Base-by-base conservation (phyloP, 192 early-diverging fungal species). In the Entomortierella beljakovae region DNA sequence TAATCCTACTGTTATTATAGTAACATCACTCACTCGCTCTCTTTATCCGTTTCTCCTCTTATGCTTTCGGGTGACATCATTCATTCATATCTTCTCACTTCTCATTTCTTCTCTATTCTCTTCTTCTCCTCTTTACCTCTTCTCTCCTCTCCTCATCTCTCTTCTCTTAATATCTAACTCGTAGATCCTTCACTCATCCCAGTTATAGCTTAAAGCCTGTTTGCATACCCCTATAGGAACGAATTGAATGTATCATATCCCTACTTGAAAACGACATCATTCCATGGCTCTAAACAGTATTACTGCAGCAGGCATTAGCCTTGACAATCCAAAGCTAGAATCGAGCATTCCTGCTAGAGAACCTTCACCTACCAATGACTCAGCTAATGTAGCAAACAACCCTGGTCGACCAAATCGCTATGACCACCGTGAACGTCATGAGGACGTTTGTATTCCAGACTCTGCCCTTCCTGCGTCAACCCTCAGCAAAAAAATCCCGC, bases 331-430 rank as follows among this genome's bases (percentile, higher is more conserved):
- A n/a, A n/a, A n/a, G n/a, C n/a, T n/a, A n/a, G n/a, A n/a, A n/a
- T n/a, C n/a, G n/a, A n/a, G n/a, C n/a, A n/a, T n/a, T n/a, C n/a
- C 62, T 7, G 46, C 23, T 15, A 20, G 56, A n/a, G 46, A 69
- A 23, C 60, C 62, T 33, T 64, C 67, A 33, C n/a, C n/a, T n/a
- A n/a, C n/a, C n/a, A n/a, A 68, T 8, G 67, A 68, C 31, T 70
- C 53, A 40, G 61, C 75, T 11, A 79, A 68, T 23, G 70, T 79
- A 52, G 75, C 69, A 31, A 37, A 11, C 3, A 31, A 32, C 35
- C 64, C 75, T 4, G 68, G 75, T n/a, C 67, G 70, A 25, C 75
- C 75, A 9, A 42, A 79, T 26, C 75, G 70, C 38, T 79, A 79
- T 26, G 53, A 79, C 50, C 75, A 79, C 48, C 35, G 75, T 5